phyloP scores from a whole-genome alignment of 257 asterid species.

The Capsicum chinense region DNA sequence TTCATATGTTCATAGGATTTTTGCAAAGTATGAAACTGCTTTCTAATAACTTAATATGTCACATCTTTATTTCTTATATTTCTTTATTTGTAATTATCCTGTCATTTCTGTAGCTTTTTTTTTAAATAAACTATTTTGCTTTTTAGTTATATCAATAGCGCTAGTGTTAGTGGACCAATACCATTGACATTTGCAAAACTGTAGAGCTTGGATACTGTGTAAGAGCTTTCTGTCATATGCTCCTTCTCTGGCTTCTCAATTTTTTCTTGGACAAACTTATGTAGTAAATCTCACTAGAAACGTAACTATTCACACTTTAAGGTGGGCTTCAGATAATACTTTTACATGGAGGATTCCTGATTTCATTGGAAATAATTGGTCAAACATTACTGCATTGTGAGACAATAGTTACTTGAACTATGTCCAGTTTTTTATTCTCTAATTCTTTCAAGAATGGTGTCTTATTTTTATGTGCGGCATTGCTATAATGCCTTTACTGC shows the following conservation, averaged over 20 bases:
- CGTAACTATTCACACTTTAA: conserved; percentile 36
- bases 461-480: not conserved
- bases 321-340: conserved; percentile 68
- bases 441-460: not conserved
- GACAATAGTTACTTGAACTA: conserved; percentile 31
- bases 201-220: conserved; percentile 50
- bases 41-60: no score
- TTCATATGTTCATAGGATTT: conserved; percentile 26
- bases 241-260: conserved; percentile 14
- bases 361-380: conserved; percentile 73
- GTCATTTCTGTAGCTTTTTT: not conserved
- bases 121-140: not conserved
- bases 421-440: not conserved
- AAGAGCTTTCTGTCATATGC: conserved; percentile 30
- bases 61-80: no score
- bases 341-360: conserved; percentile 74
- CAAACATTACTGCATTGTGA: conserved; percentile 57
- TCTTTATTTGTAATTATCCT: not conserved
- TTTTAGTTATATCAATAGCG: conserved; percentile 56
- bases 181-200: conserved; percentile 56
- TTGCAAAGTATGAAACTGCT: not conserved
- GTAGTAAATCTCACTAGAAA: conserved; percentile 29
- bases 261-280: not conserved
- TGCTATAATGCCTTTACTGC: not conserved
- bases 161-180: conserved; percentile 63